phyloP scores from a whole-genome alignment of 208 protist genomes.

The Leishmania tarentolae region DNA sequence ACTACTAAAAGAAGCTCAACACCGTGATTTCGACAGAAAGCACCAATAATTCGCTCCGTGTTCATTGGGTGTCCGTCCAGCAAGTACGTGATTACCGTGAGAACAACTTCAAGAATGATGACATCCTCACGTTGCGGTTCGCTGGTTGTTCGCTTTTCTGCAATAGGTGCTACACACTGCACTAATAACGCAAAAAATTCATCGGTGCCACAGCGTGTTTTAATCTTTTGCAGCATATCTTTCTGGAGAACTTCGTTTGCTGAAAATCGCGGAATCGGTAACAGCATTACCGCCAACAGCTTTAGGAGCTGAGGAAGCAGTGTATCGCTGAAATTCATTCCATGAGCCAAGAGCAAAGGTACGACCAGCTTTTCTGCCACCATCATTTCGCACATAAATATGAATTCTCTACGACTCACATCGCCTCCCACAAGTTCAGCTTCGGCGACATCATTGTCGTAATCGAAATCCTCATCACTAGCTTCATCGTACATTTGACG shows the following conservation, averaged over 20 bases:
- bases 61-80: conserved; percentile 49
- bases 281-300: conserved; percentile 64
- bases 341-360: conserved; percentile 79
- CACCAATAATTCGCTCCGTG: conserved; percentile 54
- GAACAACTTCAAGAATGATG: conserved; percentile 79
- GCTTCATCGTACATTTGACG: conserved; percentile 60
- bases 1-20: conserved; percentile 86
- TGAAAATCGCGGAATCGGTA: conserved; percentile 69
- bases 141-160: conserved; percentile 59
- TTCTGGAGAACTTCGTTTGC: conserved; percentile 56
- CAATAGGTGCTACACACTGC: conserved; percentile 78
- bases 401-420: conserved; percentile 60
- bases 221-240: conserved; percentile 66
- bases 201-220: conserved; percentile 71
- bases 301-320: conserved; percentile 86
- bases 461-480: conserved; percentile 41
- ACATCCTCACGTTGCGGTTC: conserved; percentile 59
- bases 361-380: conserved; percentile 82
- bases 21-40: conserved; percentile 83
- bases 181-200: conserved; percentile 85
- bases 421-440: conserved; percentile 16
- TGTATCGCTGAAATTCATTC: conserved; percentile 64
- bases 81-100: conserved; percentile 65
- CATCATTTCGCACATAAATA: conserved; percentile 80
- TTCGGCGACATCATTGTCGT: conserved; percentile 30